These are phyloP conservation scores for Candida nonsorbophila DNA, from an alignment of 805 yeast genomes.

Conservation along the genomic window DNA sequence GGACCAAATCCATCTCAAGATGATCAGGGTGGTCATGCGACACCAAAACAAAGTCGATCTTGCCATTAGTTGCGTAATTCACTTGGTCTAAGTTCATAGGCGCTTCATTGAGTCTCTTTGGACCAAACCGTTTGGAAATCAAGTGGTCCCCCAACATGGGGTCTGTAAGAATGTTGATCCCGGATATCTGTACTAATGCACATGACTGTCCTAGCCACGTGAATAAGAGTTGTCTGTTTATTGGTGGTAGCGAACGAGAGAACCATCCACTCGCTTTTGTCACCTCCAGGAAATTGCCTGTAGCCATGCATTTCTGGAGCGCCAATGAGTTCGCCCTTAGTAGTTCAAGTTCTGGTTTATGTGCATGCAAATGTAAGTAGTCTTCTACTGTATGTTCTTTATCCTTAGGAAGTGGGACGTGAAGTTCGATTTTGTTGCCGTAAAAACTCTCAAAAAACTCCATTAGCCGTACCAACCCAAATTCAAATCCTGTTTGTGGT, in stretches of 20 bases:
- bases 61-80: slow-evolving; percentile 43
- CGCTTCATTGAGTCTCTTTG: slow-evolving; percentile 74
- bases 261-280: slow-evolving; percentile 2
- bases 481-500: slow-evolving; percentile 85
- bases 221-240: slow-evolving; percentile 49
- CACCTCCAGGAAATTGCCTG: slow-evolving; percentile 1
- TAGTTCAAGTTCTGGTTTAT: slow-evolving; percentile 50
- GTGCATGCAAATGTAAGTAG: slow-evolving; percentile 62
- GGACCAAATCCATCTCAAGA: slow-evolving; percentile 60
- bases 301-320: slow-evolving; percentile 20
- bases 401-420: slow-evolving; percentile 24
- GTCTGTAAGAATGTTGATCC: slow-evolving; percentile 76
- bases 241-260: slow-evolving; percentile 18
- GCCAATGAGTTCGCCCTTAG: slow-evolving; percentile 28
- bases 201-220: slow-evolving; percentile 97
- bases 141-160: slow-evolving; percentile 71
- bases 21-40: slow-evolving; percentile 97
- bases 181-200: slow-evolving; percentile 63
- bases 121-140: slow-evolving; percentile 64
- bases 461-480: slow-evolving; percentile 62
- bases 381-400: slow-evolving; percentile 44
- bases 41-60: slow-evolving; percentile 65
- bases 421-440: slow-evolving; percentile 31
- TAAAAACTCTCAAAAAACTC: slow-evolving; percentile 61
- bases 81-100: slow-evolving; percentile 64